These are phyloP conservation scores for Circinella minor DNA, from an alignment of 371 early-diverging fungal species.

Conservation along the genomic window DNA sequence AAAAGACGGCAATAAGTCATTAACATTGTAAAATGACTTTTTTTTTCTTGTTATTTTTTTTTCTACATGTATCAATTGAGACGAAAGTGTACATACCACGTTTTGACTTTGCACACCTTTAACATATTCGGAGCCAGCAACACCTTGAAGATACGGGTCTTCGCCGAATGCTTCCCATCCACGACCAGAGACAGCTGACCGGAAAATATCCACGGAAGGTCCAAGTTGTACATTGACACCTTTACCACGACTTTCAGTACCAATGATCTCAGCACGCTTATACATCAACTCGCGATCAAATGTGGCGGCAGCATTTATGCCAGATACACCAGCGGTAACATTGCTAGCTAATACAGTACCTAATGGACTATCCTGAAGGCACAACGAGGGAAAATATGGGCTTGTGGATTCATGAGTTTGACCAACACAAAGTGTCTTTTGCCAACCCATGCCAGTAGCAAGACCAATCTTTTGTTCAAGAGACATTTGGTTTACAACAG, in stretches of 20 bases:
- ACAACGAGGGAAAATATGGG: slow-evolving; percentile 55
- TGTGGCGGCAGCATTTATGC: slow-evolving; percentile 58
- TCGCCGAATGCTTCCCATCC: slow-evolving; percentile 68
- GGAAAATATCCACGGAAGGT: slow-evolving; percentile 29
- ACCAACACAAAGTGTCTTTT: slow-evolving; percentile 51
- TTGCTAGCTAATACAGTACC: slow-evolving; percentile 52
- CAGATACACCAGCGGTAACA: slow-evolving; percentile 51
- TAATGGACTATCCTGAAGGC: slow-evolving; percentile 62
- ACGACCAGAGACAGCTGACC: too few relatives aligned
- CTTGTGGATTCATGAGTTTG: slow-evolving; percentile 37
- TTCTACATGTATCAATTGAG: too few relatives aligned
- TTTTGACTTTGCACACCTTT: slow-evolving; percentile 43
- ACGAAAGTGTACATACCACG: too few relatives aligned
- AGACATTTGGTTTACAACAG: slow-evolving; percentile 36
- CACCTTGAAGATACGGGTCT: slow-evolving; percentile 63
- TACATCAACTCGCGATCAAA: slow-evolving; percentile 52
- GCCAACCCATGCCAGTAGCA: slow-evolving; percentile 57
- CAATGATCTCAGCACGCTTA: slow-evolving; percentile 52
- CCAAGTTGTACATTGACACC: slow-evolving; percentile 59
- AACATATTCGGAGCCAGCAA: slow-evolving; percentile 35
- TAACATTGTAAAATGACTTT: too few relatives aligned
- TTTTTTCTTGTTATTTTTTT: too few relatives aligned
- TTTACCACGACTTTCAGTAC: slow-evolving; percentile 52
- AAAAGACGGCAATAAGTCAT: neutral
- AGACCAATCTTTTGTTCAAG: slow-evolving; percentile 50